These are phyloP conservation scores for Crucihimalaya himalaica DNA, from an alignment of 345 rosid species.

Conservation along the genomic window DNA sequence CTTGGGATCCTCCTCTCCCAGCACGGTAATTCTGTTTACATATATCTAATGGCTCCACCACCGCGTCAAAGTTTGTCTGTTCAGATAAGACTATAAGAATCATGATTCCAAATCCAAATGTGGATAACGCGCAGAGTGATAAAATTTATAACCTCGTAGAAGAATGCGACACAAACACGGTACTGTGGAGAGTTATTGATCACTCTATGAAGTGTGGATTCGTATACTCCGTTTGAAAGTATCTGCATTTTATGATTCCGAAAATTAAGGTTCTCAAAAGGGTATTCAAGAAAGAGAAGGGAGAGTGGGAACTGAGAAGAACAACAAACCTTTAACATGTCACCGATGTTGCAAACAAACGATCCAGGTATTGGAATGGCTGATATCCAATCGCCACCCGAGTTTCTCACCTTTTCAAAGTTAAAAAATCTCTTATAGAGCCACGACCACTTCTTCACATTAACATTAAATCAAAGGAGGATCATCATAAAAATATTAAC, in stretches of 20 bases:
- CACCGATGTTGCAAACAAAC: slow-evolving; percentile 90
- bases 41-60: slow-evolving; percentile 70
- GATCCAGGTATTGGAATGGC: slow-evolving; percentile 85
- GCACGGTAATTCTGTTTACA: slow-evolving; percentile 46
- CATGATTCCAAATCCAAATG: not conserved
- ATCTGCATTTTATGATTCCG: slow-evolving; percentile 50
- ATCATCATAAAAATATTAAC: slow-evolving; percentile 24
- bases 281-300: slow-evolving; percentile 9
- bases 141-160: slow-evolving; percentile 65
- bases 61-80: slow-evolving; percentile 72
- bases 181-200: slow-evolving; percentile 60
- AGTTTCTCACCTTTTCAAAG: slow-evolving; percentile 69
- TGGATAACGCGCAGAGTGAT: not conserved
- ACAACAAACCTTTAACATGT: slow-evolving; percentile 77
- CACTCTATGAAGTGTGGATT: slow-evolving; percentile 77
- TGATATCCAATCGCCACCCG: slow-evolving; percentile 78
- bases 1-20: slow-evolving; percentile 44
- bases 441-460: not conserved
- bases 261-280: not conserved
- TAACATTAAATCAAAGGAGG: not conserved
- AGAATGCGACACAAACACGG: slow-evolving; percentile 69
- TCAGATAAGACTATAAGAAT: slow-evolving; percentile 1
- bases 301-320: not conserved
- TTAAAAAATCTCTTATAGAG: not conserved
- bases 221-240: slow-evolving; percentile 75